Conservation (phyloP, 2,329 filamentous ascomycete species). For the Aschersonia sp. region DNA sequence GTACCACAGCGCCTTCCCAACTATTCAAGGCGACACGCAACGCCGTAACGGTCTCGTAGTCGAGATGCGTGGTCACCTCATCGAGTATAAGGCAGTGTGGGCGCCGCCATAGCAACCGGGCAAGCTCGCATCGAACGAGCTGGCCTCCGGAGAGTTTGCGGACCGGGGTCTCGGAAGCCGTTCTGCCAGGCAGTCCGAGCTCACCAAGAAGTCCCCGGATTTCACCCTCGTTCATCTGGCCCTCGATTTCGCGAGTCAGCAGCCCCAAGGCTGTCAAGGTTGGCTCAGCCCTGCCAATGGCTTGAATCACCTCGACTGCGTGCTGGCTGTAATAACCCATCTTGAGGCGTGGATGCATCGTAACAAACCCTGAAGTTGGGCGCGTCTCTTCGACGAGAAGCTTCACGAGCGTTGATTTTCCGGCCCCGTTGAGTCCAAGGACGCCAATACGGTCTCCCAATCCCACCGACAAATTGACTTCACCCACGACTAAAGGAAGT, state of each 20-base stretch:
- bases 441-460: slow-evolving; percentile 63
- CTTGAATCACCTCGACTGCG: slow-evolving; percentile 55
- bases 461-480: slow-evolving; percentile 54
- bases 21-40: slow-evolving; percentile 49
- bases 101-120: slow-evolving; percentile 50
- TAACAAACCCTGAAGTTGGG: slow-evolving; percentile 47
- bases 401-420: slow-evolving; percentile 67
- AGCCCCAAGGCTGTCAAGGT: slow-evolving; percentile 51
- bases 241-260: slow-evolving; percentile 38
- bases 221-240: slow-evolving; percentile 48
- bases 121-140: slow-evolving; percentile 51
- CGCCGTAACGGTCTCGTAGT: slow-evolving; percentile 66
- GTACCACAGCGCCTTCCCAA: slow-evolving; percentile 61
- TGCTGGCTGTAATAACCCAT: slow-evolving; percentile 72
- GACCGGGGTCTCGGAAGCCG: slow-evolving; percentile 61
- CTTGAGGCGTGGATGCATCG: slow-evolving; percentile 52
- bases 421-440: slow-evolving; percentile 65
- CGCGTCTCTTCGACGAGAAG: slow-evolving; percentile 47
- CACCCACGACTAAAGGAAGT: slow-evolving; percentile 34
- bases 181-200: slow-evolving; percentile 55
- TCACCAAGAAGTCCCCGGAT: slow-evolving; percentile 51
- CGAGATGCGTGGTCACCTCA: slow-evolving; percentile 74
- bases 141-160: slow-evolving; percentile 68
- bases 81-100: slow-evolving; percentile 66
- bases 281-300: slow-evolving; percentile 31